Evolutionary conservation across 306 rosid genomes (phyloP).

Genomic region (Geum urbanum): DNA sequence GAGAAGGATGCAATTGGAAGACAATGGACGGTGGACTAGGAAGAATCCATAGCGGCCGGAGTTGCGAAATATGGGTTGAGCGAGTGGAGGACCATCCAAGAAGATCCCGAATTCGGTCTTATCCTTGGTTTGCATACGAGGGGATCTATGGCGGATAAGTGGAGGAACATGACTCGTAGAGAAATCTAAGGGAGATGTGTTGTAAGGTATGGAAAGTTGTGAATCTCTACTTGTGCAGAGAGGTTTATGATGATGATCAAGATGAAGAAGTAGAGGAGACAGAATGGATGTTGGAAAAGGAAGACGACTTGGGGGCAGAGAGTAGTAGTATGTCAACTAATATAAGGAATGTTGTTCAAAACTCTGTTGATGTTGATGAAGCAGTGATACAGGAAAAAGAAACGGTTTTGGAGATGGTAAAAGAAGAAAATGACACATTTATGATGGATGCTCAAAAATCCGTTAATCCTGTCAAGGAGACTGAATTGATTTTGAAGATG

Average conservation of each 20-base stretch:
- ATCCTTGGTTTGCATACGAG: not conserved
- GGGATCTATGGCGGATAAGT: not conserved
- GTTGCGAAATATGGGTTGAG: not conserved
- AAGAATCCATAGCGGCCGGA: slow-evolving; percentile 4
- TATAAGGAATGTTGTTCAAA: not conserved
- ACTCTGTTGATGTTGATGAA: slow-evolving; percentile 33
- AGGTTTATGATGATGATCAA: not conserved
- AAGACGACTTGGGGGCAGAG: not conserved
- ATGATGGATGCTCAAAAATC: not conserved
- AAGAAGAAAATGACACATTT: slow-evolving; percentile 42
- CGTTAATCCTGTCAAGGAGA: slow-evolving; percentile 13
- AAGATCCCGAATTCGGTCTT: not conserved
- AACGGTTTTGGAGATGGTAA: slow-evolving; percentile 46
- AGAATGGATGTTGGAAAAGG: not conserved
- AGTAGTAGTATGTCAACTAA: not conserved
- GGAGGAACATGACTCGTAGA: not conserved
- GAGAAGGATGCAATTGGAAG: too few species aligned
- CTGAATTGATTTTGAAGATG: too few species aligned
- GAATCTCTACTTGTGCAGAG: not conserved
- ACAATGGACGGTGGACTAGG: not conserved
- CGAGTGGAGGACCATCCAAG: not conserved
- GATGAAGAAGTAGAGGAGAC: slow-evolving; percentile 48
- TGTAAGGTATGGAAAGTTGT: not conserved
- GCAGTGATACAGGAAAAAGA: slow-evolving; percentile 54
- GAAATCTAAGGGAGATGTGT: not conserved